These are phyloP conservation scores for Aureobasidium pullulans DNA, from an alignment of 2,329 filamentous ascomycete genomes.

Conservation along the genomic window DNA sequence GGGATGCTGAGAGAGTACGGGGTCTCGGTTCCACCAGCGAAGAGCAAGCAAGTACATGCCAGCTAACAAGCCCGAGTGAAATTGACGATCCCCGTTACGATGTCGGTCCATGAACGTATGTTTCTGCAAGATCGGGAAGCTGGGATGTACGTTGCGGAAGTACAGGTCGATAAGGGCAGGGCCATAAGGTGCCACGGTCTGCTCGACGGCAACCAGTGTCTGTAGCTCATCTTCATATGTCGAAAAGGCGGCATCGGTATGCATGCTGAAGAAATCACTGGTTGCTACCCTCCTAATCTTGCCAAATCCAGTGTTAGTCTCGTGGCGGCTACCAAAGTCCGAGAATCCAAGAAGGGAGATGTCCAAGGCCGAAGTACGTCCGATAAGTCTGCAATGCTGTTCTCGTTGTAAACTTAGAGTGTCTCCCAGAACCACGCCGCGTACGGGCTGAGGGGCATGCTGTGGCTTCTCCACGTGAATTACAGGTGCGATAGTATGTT, in stretches of 20 bases:
- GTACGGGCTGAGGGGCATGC: conserved; percentile 11
- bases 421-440: conserved; percentile 29
- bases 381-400: conserved; percentile 76
- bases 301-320: conserved; percentile 60
- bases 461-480: conserved; percentile 10
- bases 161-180: conserved; percentile 70
- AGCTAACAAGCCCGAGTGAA: conserved; percentile 68
- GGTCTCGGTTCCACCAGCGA: conserved; percentile 78
- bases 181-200: conserved; percentile 69
- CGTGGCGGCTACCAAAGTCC: conserved; percentile 71
- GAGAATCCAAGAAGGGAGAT: conserved; percentile 76
- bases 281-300: conserved; percentile 67
- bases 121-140: conserved; percentile 77
- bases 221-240: conserved; percentile 63
- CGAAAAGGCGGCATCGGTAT: conserved; percentile 65
- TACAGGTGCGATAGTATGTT: not conserved
- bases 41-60: conserved; percentile 79
- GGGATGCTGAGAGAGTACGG: conserved; percentile 55
- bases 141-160: conserved; percentile 72
- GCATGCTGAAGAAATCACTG: conserved; percentile 70
- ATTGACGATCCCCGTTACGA: conserved; percentile 62
- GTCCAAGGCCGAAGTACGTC: conserved; percentile 75
- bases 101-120: conserved; percentile 73
- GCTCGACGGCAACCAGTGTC: conserved; percentile 66
- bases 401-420: conserved; percentile 66